Conservation (phyloP, 352 stramenopile species). For the Pythium dissotocum region DNA sequence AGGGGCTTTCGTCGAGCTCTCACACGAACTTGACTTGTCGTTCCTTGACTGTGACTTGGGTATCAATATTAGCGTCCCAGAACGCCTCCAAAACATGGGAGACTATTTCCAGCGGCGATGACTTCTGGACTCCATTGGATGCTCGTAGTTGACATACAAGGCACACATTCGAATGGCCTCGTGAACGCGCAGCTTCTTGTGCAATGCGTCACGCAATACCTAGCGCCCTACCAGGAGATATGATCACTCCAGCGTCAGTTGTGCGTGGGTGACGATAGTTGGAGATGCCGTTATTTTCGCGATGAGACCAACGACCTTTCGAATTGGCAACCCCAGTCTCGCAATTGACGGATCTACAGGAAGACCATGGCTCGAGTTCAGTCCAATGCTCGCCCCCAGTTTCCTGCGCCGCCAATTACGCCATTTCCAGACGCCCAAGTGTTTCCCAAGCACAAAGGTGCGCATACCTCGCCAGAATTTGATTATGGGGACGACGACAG, state of each 20-base stretch:
- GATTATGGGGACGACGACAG: constrained; percentile 27
- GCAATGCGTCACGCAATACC: not conserved
- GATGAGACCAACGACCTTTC: not conserved
- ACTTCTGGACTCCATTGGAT: not conserved
- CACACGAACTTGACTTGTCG: not conserved
- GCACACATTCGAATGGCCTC: not conserved
- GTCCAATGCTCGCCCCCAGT: not conserved
- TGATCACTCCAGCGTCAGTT: no score
- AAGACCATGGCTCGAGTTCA: constrained; percentile 1
- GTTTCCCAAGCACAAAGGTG: constrained; percentile 9
- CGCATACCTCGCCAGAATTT: not conserved
- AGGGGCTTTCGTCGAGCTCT: not conserved
- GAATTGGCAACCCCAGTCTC: not conserved
- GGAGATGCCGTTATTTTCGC: not conserved
- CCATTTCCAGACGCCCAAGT: constrained; percentile 28
- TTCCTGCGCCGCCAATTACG: constrained; percentile 14
- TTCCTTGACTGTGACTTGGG: not conserved
- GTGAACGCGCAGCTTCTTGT: not conserved
- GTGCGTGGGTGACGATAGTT: no score
- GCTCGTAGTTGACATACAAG: not conserved
- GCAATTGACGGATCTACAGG: not conserved
- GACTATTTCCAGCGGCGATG: not conserved
- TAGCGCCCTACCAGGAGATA: not conserved
- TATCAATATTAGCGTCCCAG: not conserved
- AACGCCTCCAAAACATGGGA: not conserved